These are phyloP conservation scores for Suzukiozyma palmioleophila DNA, from an alignment of 1,139 yeast genomes.

Conservation along the genomic window DNA sequence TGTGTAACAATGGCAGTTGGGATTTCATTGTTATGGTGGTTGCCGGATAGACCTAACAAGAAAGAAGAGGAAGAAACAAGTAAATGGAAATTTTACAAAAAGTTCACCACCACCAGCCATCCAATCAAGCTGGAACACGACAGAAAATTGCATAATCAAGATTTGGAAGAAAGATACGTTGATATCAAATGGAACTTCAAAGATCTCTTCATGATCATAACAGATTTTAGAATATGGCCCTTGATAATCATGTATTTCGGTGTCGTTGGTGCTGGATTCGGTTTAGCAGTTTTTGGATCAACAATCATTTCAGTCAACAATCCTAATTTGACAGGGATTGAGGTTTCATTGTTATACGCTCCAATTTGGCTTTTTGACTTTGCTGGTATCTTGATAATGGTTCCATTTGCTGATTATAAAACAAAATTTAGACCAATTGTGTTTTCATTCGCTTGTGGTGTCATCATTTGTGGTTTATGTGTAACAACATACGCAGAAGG, in stretches of 20 bases:
- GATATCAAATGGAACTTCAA: conserved; percentile 53
- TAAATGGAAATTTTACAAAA: conserved; percentile 16
- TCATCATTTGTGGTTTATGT: conserved; percentile 70
- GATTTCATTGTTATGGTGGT: conserved; percentile 70
- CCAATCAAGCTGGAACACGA: conserved; percentile 52
- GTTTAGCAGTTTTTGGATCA: conserved; percentile 81
- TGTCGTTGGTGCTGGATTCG: conserved; percentile 85
- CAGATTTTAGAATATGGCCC: conserved; percentile 75
- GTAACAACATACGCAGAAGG: conserved; percentile 77
- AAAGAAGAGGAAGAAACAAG: conserved; percentile 11
- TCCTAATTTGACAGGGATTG: conserved; percentile 60
- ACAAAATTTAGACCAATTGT: conserved; percentile 55
- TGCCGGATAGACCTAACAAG: conserved; percentile 63
- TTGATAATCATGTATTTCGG: conserved; percentile 85
- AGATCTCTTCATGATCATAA: conserved; percentile 53
- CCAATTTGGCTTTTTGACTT: conserved; percentile 89
- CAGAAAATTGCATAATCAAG: conserved; percentile 52
- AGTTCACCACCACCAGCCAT: conserved; percentile 34
- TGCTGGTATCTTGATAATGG: conserved; percentile 68
- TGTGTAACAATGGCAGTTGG: conserved; percentile 66
- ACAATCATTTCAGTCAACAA: conserved; percentile 68
- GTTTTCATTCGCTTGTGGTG: conserved; percentile 56
- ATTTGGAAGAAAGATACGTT: conserved; percentile 46
- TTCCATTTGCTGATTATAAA: conserved; percentile 75
- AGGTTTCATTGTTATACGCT: conserved; percentile 73